phyloP scores from a whole-genome alignment of 2,329 filamentous ascomycete species.

The Sporothrix phasma region DNA sequence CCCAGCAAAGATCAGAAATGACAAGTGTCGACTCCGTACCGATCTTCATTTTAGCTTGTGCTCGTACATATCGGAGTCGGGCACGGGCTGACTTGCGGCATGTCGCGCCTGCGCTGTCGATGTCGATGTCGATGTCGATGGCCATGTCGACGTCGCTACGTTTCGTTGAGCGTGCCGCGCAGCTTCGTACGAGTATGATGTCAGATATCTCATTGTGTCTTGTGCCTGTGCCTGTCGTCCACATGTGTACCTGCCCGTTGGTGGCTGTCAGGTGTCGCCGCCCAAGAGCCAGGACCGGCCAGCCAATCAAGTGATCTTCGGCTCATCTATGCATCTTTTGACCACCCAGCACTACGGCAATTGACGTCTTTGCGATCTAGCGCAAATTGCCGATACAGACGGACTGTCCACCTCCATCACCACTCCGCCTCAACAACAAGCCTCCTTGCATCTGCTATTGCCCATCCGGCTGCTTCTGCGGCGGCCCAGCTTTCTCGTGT shows the following conservation, averaged over 20 bases:
- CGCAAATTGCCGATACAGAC: slow-evolving; percentile 22
- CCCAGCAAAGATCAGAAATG: too few species aligned
- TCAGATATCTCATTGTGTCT: neutral
- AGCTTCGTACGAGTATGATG: neutral
- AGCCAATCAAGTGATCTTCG: neutral
- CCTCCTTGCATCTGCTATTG: neutral
- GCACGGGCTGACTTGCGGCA: too few species aligned
- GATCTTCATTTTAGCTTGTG: neutral
- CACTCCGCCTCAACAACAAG: neutral
- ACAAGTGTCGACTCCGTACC: too few species aligned
- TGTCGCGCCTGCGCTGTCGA: neutral
- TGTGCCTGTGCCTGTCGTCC: neutral
- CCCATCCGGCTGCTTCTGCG: neutral
- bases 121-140: neutral
- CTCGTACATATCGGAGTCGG: too few species aligned
- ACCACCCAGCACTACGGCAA: slow-evolving; percentile 3
- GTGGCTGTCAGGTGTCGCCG: neutral
- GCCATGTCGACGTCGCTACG: too few species aligned
- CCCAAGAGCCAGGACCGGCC: neutral
- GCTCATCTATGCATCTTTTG: neutral
- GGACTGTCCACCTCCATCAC: neutral
- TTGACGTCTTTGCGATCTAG: slow-evolving; percentile 20
- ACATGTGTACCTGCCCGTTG: neutral
- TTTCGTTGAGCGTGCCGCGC: too few species aligned
- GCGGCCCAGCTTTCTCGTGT: neutral